Evolutionary conservation across 148 eudicot genomes (phyloP).

Genomic region (Spergularia marina): DNA sequence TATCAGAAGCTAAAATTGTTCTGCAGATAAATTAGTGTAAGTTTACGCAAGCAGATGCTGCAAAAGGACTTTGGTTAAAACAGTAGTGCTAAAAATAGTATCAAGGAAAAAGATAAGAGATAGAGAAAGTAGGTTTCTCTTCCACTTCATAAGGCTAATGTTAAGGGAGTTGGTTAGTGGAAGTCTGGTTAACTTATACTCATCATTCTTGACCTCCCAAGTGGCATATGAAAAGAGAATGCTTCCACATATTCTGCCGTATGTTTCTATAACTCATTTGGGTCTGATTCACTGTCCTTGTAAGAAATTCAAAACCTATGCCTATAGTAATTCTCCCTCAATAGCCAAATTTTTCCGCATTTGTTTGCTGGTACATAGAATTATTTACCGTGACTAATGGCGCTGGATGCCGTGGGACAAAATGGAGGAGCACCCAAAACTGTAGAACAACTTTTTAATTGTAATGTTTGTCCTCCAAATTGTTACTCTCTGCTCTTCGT

Average conservation of each 20-base stretch:
- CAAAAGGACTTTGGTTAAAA: not conserved
- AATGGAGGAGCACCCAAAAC: constrained; percentile 32
- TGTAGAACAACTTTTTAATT: constrained; percentile 51
- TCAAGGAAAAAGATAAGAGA: not conserved
- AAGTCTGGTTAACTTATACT: constrained; percentile 24
- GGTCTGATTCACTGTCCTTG: constrained; percentile 14
- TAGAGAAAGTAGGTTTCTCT: not conserved
- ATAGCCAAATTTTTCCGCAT: constrained; percentile 8
- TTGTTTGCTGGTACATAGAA: not conserved
- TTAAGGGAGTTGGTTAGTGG: constrained; percentile 32
- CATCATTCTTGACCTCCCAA: constrained; percentile 22
- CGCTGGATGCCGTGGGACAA: constrained; percentile 37
- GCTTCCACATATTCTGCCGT: constrained; percentile 29
- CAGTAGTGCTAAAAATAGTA: constrained; percentile 9
- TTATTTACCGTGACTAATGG: constrained; percentile 29
- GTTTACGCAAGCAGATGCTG: not conserved
- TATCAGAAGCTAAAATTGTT: not conserved
- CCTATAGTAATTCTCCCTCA: constrained; percentile 12
- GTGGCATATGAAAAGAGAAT: constrained; percentile 22
- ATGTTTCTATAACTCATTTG: constrained; percentile 30
- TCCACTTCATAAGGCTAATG: constrained; percentile 17
- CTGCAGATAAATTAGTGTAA: not conserved
- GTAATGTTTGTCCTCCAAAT: constrained; percentile 28
- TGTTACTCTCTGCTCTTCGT: not conserved
- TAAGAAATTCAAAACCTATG: constrained; percentile 26